Conservation (phyloP, 225 moss, liverwort and hornwort genomes). For the Rhytidiadelphus loreus region DNA sequence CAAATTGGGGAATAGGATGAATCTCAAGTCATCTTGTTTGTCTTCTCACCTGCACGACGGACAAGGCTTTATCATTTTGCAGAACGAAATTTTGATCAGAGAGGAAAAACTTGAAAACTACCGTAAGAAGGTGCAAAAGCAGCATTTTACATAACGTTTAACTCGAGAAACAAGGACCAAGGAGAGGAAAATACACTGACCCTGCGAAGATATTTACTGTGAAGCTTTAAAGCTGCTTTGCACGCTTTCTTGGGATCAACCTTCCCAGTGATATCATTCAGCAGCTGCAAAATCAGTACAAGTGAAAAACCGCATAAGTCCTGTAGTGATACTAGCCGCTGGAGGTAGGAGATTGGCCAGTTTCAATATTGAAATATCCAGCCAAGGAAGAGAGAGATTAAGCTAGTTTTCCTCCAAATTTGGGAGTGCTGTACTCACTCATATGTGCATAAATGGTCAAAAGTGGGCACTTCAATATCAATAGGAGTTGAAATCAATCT, state of each 20-base stretch:
- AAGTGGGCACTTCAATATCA: neutral
- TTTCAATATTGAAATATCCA: neutral
- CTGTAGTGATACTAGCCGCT: neutral
- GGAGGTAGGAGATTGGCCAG: neutral
- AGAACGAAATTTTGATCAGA: neutral
- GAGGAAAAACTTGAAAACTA: neutral
- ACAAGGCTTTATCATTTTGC: neutral
- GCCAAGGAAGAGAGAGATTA: neutral
- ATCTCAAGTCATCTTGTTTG: constrained; percentile 1
- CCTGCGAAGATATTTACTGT: constrained; percentile 82
- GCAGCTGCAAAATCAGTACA: constrained; percentile 38
- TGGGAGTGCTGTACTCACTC: neutral
- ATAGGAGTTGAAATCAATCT: neutral
- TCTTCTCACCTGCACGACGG: constrained; percentile 23
- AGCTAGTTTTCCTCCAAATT: neutral
- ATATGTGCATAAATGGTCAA: neutral
- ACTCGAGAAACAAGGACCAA: neutral
- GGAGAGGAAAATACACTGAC: constrained; percentile 15
- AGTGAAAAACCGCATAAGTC: neutral
- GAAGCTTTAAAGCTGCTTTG: constrained; percentile 78
- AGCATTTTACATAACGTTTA: neutral
- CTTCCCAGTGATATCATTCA: constrained; percentile 87
- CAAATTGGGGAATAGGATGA: neutral
- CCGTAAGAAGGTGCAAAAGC: neutral
- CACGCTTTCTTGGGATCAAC: constrained; percentile 88